A percentile compares a stretch with the other conserved stretches of the same genome.
Evolutionary conservation across 495 filamentous ascomycete species (phyloP).

Genomic region (Podospora conica): DNA sequence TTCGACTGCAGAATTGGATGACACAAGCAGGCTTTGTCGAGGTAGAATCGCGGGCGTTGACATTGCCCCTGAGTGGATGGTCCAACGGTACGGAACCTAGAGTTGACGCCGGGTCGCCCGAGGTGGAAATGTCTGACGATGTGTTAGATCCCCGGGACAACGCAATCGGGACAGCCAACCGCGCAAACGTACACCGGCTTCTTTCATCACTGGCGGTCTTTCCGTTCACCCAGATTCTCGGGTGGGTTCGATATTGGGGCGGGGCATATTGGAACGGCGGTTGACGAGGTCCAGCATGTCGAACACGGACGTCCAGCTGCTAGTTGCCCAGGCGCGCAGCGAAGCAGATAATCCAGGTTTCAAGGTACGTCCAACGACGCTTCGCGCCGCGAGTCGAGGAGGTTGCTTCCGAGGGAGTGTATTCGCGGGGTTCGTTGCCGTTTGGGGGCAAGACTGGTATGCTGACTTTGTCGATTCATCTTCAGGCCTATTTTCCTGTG

Average conservation of each 20-base stretch:
- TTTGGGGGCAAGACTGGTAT: background rate
- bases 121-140: conserved; percentile 11
- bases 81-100: conserved; percentile 51
- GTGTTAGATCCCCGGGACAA: conserved; percentile 52
- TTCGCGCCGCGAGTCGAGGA: background rate
- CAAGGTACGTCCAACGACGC: conserved; percentile 43
- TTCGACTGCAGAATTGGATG: conserved; percentile 57
- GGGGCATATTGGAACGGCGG: conserved; percentile 9
- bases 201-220: conserved; percentile 58
- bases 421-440: background rate
- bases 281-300: conserved; percentile 50
- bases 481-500: conserved; percentile 67
- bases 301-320: conserved; percentile 53
- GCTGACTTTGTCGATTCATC: background rate
- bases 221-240: conserved; percentile 47
- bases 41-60: conserved; percentile 62
- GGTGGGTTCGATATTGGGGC: conserved; percentile 25
- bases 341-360: conserved; percentile 60
- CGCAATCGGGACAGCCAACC: conserved; percentile 56
- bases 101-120: background rate
- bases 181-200: conserved; percentile 54
- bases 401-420: background rate
- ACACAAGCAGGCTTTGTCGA: conserved; percentile 65
- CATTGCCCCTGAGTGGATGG: conserved; percentile 70
- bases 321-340: conserved; percentile 59